Evolutionary conservation across 345 rosid species (phyloP).

Genomic region (Syzygium grande): DNA sequence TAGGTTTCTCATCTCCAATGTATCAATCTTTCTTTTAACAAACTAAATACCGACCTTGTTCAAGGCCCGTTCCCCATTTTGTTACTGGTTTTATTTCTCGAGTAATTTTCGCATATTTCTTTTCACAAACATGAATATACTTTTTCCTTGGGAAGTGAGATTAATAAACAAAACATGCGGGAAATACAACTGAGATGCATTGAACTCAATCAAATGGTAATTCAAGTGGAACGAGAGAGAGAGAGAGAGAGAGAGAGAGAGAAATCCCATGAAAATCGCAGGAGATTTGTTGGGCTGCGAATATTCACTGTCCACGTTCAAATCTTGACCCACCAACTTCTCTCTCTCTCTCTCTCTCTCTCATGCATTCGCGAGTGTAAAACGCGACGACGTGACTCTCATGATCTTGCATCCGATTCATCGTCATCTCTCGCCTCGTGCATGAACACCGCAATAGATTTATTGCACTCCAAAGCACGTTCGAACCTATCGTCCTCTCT

Average conservation of each 20-base stretch:
- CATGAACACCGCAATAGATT: background rate
- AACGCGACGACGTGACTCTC: background rate
- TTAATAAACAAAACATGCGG: background rate
- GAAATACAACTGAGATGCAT: background rate
- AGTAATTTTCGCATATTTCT: no score
- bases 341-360: background rate
- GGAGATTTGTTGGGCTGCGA: background rate
- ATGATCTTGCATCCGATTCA: background rate
- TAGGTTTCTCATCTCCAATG: no score
- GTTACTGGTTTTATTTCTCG: no score
- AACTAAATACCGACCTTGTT: rapidly evolving
- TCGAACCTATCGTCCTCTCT: background rate
- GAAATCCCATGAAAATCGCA: background rate
- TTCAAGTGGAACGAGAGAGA: background rate
- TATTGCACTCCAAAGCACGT: background rate
- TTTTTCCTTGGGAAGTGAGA: no score
- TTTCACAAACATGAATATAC: no score
- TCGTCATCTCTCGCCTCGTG: background rate
- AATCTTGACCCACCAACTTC: background rate
- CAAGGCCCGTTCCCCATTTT: no score
- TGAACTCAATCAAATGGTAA: background rate
- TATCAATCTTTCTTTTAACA: no score
- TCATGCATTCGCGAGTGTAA: background rate
- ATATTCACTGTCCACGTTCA: background rate
- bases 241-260: background rate